phyloP scores from a whole-genome alignment of 768 basidiomycete species.

The Clitopilus hobsonii region DNA sequence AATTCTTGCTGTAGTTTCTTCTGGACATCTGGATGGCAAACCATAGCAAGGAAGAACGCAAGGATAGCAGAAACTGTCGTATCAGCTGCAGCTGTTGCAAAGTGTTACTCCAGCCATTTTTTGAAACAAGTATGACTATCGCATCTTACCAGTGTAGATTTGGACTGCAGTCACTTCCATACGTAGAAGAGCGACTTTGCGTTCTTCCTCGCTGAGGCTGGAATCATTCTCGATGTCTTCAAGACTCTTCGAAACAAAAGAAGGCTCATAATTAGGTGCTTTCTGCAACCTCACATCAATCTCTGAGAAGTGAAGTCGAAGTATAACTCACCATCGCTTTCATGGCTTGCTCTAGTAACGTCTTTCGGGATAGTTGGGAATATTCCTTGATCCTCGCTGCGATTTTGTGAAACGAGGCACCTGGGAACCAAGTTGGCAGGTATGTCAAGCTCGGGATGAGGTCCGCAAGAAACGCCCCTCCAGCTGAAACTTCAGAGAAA shows the following conservation, averaged over 20 bases:
- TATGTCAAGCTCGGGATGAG: constrained; percentile 7
- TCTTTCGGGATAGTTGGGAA: not conserved
- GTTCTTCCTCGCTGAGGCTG: not conserved
- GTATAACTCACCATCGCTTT: not conserved
- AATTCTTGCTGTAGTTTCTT: constrained; percentile 28
- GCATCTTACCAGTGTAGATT: not conserved
- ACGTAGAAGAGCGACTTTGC: not conserved
- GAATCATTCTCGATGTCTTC: not conserved
- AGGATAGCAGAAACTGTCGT: constrained; percentile 16
- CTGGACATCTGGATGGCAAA: constrained; percentile 23
- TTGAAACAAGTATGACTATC: no score
- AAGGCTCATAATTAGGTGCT: not conserved
- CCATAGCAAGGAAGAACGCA: constrained; percentile 26
- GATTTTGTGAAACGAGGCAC: constrained; percentile 10
- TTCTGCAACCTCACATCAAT: not conserved
- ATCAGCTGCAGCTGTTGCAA: not conserved
- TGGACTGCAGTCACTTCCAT: not conserved
- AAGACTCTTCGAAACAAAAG: not conserved
- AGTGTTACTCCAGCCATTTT: no score
- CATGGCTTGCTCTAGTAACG: not conserved
- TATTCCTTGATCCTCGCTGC: not conserved
- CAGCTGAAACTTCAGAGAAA: constrained; percentile 8
- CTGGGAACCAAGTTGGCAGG: constrained; percentile 13
- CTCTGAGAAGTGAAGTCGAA: no score
- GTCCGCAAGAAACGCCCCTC: constrained; percentile 15